These are phyloP conservation scores for Vinca major DNA, from an alignment of 305 asterid species.

Conservation along the genomic window DNA sequence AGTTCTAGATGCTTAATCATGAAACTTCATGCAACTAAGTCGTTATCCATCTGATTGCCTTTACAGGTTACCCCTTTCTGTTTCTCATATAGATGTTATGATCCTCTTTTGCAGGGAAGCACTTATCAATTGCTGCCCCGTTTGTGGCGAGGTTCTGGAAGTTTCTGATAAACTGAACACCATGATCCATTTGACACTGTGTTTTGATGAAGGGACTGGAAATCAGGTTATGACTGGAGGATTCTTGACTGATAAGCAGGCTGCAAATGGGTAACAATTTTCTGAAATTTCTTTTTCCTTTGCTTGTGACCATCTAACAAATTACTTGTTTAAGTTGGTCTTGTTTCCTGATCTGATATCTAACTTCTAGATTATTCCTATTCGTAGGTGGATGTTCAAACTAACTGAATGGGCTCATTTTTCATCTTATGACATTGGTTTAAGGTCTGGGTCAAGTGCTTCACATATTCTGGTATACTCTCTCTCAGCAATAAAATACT, in stretches of 20 bases:
- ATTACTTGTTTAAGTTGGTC: not conserved
- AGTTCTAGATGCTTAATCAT: not conserved
- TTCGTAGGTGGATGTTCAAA: constrained; percentile 90
- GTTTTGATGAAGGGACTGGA: constrained; percentile 99
- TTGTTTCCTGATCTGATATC: constrained; percentile 14
- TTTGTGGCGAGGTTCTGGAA: constrained; percentile 81
- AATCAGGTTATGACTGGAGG: constrained; percentile 96
- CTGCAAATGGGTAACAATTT: constrained; percentile 76
- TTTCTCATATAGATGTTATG: constrained; percentile 7
- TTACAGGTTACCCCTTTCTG: not conserved
- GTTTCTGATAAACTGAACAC: constrained; percentile 65
- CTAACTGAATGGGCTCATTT: constrained; percentile 94
- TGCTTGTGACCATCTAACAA: constrained; percentile 8
- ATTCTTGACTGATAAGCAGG: constrained; percentile 95
- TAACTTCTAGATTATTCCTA: constrained; percentile 16
- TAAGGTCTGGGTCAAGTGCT: constrained; percentile 92
- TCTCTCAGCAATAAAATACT: not conserved
- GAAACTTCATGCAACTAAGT: not conserved
- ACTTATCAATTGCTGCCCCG: constrained; percentile 88
- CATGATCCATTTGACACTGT: constrained; percentile 80
- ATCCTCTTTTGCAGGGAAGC: constrained; percentile 54
- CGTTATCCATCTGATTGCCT: not conserved
- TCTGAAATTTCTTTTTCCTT: constrained; percentile 15
- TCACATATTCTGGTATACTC: constrained; percentile 77
- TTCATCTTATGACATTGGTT: constrained; percentile 88